Percentiles rank a stretch among this genome's conserved stretches.
phyloP scores from a whole-genome alignment of 495 filamentous ascomycete species.

The Achaetomiella virescens region DNA sequence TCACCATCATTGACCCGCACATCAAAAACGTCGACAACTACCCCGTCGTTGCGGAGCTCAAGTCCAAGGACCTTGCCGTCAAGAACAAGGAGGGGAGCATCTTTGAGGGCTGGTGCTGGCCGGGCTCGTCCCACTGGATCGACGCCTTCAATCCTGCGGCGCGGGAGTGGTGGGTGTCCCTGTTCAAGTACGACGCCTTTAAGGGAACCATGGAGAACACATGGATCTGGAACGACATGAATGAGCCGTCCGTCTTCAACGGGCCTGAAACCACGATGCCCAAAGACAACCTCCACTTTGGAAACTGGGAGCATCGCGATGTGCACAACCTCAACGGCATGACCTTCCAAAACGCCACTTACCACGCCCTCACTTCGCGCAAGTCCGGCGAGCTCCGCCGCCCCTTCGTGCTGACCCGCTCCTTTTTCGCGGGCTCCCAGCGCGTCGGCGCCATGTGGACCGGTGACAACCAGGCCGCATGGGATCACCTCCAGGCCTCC shows the following conservation, averaged over 20 bases:
- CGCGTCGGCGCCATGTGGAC: conserved; percentile 95
- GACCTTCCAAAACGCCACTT: conserved; percentile 90
- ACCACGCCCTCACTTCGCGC: conserved; percentile 70
- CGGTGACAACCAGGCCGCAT: conserved; percentile 89
- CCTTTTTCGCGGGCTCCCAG: conserved; percentile 86
- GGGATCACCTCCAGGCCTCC: conserved; percentile 79
- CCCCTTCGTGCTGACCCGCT: conserved; percentile 87
- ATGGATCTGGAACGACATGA: conserved; percentile 99
- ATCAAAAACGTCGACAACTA: conserved; percentile 88
- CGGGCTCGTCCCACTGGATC: conserved; percentile 90
- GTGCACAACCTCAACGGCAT: conserved; percentile 92
- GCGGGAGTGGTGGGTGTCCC: conserved; percentile 76
- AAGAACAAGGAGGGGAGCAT: conserved; percentile 83
- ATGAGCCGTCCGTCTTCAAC: conserved; percentile 97
- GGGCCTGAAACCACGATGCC: conserved; percentile 97
- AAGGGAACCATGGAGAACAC: conserved; percentile 74
- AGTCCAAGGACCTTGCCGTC: conserved; percentile 72
- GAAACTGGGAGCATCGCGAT: conserved; percentile 93
- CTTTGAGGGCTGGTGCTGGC: conserved; percentile 98
- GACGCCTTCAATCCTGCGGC: conserved; percentile 89
- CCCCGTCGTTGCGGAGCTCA: conserved; percentile 68
- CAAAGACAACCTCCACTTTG: conserved; percentile 90
- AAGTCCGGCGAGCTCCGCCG: conserved; percentile 69
- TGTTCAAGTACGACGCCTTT: conserved; percentile 84
- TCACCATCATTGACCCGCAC: conserved; percentile 92